phyloP scores from a whole-genome alignment of 2,329 filamentous ascomycete species.

The Arachnomyces sp. region DNA sequence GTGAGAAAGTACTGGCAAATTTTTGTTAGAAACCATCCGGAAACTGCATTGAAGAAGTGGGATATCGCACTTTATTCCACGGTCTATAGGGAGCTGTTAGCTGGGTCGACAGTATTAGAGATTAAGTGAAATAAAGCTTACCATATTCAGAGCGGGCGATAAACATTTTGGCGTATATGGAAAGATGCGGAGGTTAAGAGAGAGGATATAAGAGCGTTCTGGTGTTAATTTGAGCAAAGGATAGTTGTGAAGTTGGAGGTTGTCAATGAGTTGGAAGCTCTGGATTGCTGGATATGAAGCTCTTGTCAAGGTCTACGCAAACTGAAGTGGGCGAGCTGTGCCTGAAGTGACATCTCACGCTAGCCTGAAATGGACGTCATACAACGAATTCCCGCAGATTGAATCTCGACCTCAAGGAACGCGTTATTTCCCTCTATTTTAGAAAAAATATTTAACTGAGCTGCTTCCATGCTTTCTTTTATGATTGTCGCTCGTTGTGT shows the following conservation, averaged over 20 bases:
- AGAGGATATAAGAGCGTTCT: constrained; percentile 10
- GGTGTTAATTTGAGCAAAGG: too few relatives aligned
- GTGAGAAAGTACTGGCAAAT: constrained; percentile 81
- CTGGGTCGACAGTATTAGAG: constrained; percentile 16
- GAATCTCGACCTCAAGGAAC: too few relatives aligned
- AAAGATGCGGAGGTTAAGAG: constrained; percentile 4
- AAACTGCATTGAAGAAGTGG: constrained; percentile 8
- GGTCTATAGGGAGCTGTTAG: constrained; percentile 56
- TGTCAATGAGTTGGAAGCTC: constrained; percentile 3
- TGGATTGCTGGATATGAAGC: constrained; percentile 3
- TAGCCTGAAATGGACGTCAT: constrained; percentile 15
- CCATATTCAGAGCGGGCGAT: constrained; percentile 99
- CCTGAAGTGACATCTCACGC: constrained; percentile 14
- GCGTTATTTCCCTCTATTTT: too few relatives aligned
- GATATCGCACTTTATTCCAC: constrained; percentile 81
- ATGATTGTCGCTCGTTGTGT: constrained; percentile 20
- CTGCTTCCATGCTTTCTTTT: neutral
- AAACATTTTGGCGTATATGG: constrained; percentile 67
- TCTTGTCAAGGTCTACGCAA: constrained; percentile 12
- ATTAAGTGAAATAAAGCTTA: constrained; percentile 44
- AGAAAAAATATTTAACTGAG: neutral
- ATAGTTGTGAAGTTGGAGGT: neutral
- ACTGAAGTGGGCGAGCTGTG: constrained; percentile 6
- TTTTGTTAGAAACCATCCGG: constrained; percentile 17
- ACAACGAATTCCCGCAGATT: constrained; percentile 14